A percentile compares a stretch with the other conserved stretches of the same genome.
Evolutionary conservation across 2,329 filamentous ascomycete species (phyloP).

Genomic region (Fusarium newnesense): DNA sequence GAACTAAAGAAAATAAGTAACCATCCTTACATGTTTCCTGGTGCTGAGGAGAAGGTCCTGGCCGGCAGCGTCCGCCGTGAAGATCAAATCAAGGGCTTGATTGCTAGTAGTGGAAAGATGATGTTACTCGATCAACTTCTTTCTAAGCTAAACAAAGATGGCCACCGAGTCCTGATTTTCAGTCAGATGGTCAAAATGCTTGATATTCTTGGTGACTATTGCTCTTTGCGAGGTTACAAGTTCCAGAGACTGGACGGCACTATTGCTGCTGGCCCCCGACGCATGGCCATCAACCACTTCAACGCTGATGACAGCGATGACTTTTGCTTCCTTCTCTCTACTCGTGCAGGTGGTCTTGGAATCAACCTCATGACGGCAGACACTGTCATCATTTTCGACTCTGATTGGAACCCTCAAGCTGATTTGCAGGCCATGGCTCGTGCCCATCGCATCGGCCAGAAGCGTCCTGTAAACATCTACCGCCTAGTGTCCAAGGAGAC

Average conservation of each 20-base stretch:
- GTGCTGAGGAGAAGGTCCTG: conserved; percentile 89
- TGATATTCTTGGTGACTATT: conserved; percentile 93
- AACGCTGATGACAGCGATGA: conserved; percentile 96
- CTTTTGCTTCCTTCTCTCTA: conserved; percentile 96
- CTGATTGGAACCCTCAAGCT: conserved; percentile 98
- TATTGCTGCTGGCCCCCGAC: conserved; percentile 86
- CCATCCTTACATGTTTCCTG: conserved; percentile 97
- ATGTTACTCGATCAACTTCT: conserved; percentile 97
- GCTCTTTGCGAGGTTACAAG: conserved; percentile 91
- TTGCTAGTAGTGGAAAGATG: conserved; percentile 99
- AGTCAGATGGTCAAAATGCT: conserved; percentile 99
- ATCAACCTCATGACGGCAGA: conserved; percentile 99
- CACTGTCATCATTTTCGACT: conserved; percentile 97
- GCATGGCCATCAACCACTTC: conserved; percentile 97
- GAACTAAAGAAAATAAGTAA: conserved; percentile 99
- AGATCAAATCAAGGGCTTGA: conserved; percentile 90
- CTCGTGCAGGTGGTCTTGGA: conserved; percentile 93
- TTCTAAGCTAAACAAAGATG: conserved; percentile 90
- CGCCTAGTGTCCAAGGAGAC: conserved; percentile 97
- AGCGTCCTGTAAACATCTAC: conserved; percentile 95
- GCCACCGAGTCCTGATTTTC: conserved; percentile 96
- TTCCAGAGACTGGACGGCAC: conserved; percentile 97
- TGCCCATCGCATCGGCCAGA: conserved; percentile 97
- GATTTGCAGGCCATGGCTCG: conserved; percentile 98
- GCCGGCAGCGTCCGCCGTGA: conserved; percentile 84